phyloP scores from a whole-genome alignment of 2,329 filamentous ascomycete species.

The Clarireedia homoeocarpa region DNA sequence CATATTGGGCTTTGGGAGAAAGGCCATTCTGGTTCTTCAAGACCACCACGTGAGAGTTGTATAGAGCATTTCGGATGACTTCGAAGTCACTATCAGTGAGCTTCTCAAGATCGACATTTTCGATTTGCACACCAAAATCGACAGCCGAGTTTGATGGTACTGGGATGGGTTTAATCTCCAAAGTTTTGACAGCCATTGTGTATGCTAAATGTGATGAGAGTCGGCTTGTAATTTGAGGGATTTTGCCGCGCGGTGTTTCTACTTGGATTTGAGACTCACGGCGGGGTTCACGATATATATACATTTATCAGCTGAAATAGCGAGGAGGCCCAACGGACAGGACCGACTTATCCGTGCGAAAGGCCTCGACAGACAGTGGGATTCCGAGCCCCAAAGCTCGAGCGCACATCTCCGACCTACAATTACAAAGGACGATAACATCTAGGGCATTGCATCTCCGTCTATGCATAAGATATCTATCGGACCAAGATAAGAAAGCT shows the following conservation, averaged over 20 bases:
- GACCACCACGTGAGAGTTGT: constrained; percentile 60
- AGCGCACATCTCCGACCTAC: no score
- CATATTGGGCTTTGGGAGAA: constrained; percentile 64
- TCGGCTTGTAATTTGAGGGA: not conserved
- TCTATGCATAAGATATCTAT: no score
- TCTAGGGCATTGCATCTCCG: no score
- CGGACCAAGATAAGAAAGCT: no score
- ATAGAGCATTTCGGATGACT: constrained; percentile 56
- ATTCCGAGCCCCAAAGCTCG: no score
- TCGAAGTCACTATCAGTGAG: constrained; percentile 58
- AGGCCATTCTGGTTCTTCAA: constrained; percentile 59
- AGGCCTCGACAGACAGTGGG: no score
- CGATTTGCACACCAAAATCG: constrained; percentile 54
- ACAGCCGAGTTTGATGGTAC: constrained; percentile 30
- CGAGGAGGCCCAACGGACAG: no score
- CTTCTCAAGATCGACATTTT: constrained; percentile 52
- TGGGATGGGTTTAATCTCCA: constrained; percentile 23
- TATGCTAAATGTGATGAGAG: not conserved
- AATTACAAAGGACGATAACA: no score
- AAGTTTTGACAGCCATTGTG: constrained; percentile 25
- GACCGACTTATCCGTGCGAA: no score
- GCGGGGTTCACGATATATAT: not conserved
- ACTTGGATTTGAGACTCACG: not conserved
- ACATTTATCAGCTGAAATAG: not conserved
- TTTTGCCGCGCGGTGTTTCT: not conserved